Base-by-base conservation (phyloP, 2,329 filamentous ascomycete genomes). In the Fusarium drepaniforme region DNA sequence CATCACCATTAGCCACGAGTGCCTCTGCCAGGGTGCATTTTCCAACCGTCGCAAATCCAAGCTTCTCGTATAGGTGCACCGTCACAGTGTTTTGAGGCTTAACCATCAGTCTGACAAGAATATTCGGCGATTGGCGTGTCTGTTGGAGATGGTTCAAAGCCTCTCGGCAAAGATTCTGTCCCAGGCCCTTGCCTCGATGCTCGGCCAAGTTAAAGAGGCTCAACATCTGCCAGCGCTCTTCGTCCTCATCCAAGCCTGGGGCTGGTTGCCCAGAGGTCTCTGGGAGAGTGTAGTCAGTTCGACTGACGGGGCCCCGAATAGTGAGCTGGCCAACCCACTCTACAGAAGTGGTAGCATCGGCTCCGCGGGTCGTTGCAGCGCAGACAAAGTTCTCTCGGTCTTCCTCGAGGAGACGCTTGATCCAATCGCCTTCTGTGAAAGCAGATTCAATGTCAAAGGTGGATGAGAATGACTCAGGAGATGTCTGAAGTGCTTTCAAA, bases 301-400 rank as follows among this genome's bases (percentile, higher is more conserved):
- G 7, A 28, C 23, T 42, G 16, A 40, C 37, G 1, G 57, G 57
- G 0, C 57, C 57, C 18, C 57, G 37, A 3, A 60, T 60, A 6
- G 57, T 60, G 12, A 60, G 57, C 37, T 60, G 57, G 18, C 57
- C 57, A 60, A 60, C 16, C 57, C 37, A 60, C 18, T 60, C 57
- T 6, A 30, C 57, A 40, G 37, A 40, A 3, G 23, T 5, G 5
- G 23, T 16, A 28, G 37, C 8, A 5, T n/a, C 25, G 9, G 37
- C 13, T 21, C 3, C 37, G 11, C 15, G 21, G 18, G 3, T 38
- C 18, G 57, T 42, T 18, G 57, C 57, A 3, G 57, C 57, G 25
- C 57, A 60, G 57, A 60, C 25, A 30, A 60, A 60, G 25, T 60
- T 60, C 42, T 60, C 37, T n/a, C 57, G 9, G 37, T 60, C 57